These are phyloP conservation scores for Candida maris DNA, from an alignment of 805 yeast species.

Conservation along the genomic window DNA sequence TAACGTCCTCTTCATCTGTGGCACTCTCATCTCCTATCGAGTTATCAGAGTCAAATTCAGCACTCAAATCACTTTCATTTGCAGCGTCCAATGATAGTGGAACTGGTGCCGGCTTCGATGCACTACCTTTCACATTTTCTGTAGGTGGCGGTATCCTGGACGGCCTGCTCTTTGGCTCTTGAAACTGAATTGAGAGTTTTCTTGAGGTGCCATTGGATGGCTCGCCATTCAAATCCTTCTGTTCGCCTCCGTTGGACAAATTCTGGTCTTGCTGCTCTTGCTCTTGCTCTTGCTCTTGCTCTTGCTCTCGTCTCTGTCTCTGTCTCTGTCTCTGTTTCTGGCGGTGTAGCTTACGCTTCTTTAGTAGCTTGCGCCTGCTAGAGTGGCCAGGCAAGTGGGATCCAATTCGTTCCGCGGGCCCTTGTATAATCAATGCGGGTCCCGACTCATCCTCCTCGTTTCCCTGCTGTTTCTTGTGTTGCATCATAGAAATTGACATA, in stretches of 20 bases:
- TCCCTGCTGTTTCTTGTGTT: conserved; percentile 40
- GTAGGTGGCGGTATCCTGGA: neutral
- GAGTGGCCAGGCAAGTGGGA: conserved; percentile 24
- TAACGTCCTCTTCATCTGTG: conserved; percentile 13
- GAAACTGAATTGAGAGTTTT: conserved; percentile 18
- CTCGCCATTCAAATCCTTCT: conserved; percentile 2
- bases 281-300: no score
- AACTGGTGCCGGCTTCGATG: no score
- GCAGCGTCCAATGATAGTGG: conserved; percentile 4
- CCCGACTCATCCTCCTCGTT: conserved; percentile 47
- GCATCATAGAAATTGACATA: conserved; percentile 78
- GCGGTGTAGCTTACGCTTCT: neutral
- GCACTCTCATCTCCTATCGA: conserved; percentile 17
- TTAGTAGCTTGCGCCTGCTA: conserved; percentile 9
- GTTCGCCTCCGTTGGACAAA: conserved; percentile 5
- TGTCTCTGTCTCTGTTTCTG: conserved; percentile 10
- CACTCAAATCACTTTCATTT: conserved; percentile 21
- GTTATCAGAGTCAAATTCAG: conserved; percentile 20
- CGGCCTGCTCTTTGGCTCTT: conserved; percentile 11
- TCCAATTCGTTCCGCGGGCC: conserved; percentile 70
- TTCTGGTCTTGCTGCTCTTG: conserved; percentile 5
- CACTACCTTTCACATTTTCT: neutral
- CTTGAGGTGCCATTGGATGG: conserved; percentile 7
- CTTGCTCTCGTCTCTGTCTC: conserved; percentile 17
- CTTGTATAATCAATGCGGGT: conserved; percentile 70